Evolutionary conservation across 2,329 filamentous ascomycete genomes (phyloP).

Genomic region (Epichloe uncinata): DNA sequence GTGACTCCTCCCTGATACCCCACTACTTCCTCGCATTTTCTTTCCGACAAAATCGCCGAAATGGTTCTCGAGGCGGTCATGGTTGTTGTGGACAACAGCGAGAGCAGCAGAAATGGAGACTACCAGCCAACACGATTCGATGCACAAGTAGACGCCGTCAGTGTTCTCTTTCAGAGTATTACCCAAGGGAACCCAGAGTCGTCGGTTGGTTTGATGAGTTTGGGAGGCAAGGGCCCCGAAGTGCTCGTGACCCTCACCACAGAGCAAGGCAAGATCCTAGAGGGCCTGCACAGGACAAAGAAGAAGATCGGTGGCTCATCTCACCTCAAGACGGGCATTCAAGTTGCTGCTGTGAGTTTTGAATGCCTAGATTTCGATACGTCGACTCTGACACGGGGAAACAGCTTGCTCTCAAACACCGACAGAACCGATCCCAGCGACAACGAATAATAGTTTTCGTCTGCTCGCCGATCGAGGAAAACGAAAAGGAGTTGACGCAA

Average conservation of each 20-base stretch:
- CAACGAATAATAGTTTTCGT: slow-evolving; percentile 96
- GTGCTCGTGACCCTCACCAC: slow-evolving; percentile 93
- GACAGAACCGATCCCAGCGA: slow-evolving; percentile 92
- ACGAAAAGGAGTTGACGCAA: slow-evolving; percentile 76
- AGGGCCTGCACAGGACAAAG: slow-evolving; percentile 78
- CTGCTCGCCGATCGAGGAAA: slow-evolving; percentile 82
- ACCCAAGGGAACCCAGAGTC: slow-evolving; percentile 93
- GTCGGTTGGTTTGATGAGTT: slow-evolving; percentile 95
- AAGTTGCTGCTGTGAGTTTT: slow-evolving; percentile 75
- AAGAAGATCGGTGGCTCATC: slow-evolving; percentile 81
- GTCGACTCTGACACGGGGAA: slow-evolving; percentile 1
- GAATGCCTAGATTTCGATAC: too few relatives aligned
- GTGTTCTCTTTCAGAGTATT: slow-evolving; percentile 90
- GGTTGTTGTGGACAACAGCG: slow-evolving; percentile 99
- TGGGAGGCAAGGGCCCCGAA: slow-evolving; percentile 95
- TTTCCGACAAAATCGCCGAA: slow-evolving; percentile 33
- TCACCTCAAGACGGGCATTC: slow-evolving; percentile 85
- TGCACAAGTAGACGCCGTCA: slow-evolving; percentile 89
- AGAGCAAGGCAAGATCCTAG: slow-evolving; percentile 89
- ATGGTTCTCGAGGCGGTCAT: slow-evolving; percentile 99
- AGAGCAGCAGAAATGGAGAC: slow-evolving; percentile 95
- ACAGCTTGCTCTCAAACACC: slow-evolving; percentile 90
- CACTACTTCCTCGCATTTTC: neutral
- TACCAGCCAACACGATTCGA: slow-evolving; percentile 86
- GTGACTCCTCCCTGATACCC: too few relatives aligned